Evolutionary conservation across 345 rosid species (phyloP), one percentile per base, ranked within the genome.

Genomic region (Sapria himalayana): DNA sequence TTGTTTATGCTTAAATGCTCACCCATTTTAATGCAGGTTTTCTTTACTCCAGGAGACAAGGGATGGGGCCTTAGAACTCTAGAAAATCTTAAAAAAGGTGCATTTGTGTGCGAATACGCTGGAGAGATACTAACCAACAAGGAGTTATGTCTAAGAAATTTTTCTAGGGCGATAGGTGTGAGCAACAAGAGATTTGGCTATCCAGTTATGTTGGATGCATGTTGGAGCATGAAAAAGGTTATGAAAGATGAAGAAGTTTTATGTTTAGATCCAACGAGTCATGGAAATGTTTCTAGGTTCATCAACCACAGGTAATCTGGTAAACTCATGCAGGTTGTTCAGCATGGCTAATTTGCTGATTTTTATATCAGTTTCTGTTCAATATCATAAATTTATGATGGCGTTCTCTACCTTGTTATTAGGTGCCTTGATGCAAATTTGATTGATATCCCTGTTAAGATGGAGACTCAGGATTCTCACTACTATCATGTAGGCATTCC

Each of bases 61-160:
- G 91, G 85, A 32, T 89, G 94, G 94, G 98, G 98, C 49, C 56
- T 89, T 24, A 66, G 74, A 55, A 60, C 94, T 41, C 67, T 78
- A 34, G 69, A 67, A 41, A 72, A 78, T 56, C 63, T 89, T 65
- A 82, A 89, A 18, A 89, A 78, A 71, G 98, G 98, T 55, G 54
- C 85, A 6, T 76, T 79, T 67, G 69, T 89, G 13, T 82, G 81
- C 35, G 98, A 82, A 59, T 82, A 72, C 46, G 62, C 67, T 39
- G 95, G 98, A 40, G 98, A 89, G 60, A 65, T 89, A 48, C 41
- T 89, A 46, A 82, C 93, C 43, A 71, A 51, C 58, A 65, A 57
- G 0, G 98, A 89, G 70, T 56, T 72, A 48, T 45, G 61, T 8
- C 60, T 72, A 29, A 64, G 93, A 51, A 79, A 74, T 41, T 23